These are phyloP conservation scores for Fusarium hostae DNA, from an alignment of 2,329 filamentous ascomycete species.

Conservation along the genomic window DNA sequence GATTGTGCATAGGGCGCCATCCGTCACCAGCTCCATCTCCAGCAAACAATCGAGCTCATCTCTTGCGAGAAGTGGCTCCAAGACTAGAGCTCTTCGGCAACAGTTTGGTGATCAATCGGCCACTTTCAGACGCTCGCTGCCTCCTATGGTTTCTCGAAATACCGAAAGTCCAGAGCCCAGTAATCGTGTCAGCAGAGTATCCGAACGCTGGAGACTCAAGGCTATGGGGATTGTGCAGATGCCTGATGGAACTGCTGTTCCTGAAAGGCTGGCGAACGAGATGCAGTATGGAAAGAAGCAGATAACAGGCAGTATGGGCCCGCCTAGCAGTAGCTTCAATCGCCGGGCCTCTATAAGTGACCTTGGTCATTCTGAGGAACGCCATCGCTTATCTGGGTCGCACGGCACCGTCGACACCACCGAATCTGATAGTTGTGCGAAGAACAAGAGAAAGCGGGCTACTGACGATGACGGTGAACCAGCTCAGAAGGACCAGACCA, in stretches of 20 bases:
- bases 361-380: slow-evolving; percentile 29
- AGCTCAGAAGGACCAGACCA: slow-evolving; percentile 18
- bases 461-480: slow-evolving; percentile 43
- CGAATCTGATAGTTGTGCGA: slow-evolving; percentile 28
- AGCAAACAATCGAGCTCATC: slow-evolving; percentile 38
- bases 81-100: slow-evolving; percentile 53
- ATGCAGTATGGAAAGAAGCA: slow-evolving; percentile 56
- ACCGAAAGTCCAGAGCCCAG: slow-evolving; percentile 41
- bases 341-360: slow-evolving; percentile 44
- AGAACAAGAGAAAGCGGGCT: slow-evolving; percentile 50
- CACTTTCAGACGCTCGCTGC: slow-evolving; percentile 54
- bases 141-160: slow-evolving; percentile 48
- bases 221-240: slow-evolving; percentile 64
- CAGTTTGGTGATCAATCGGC: slow-evolving; percentile 45
- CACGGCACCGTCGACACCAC: slow-evolving; percentile 25
- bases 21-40: slow-evolving; percentile 33
- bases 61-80: slow-evolving; percentile 45
- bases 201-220: slow-evolving; percentile 59
- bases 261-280: slow-evolving; percentile 61
- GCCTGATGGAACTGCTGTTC: slow-evolving; percentile 64
- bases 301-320: slow-evolving; percentile 50
- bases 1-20: slow-evolving; percentile 50
- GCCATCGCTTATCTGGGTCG: slow-evolving; percentile 37
- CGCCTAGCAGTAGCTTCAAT: slow-evolving; percentile 20
- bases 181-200: slow-evolving; percentile 51